Evolutionary conservation across 495 filamentous ascomycete genomes (phyloP).

Genomic region (Daldinia concentrica): DNA sequence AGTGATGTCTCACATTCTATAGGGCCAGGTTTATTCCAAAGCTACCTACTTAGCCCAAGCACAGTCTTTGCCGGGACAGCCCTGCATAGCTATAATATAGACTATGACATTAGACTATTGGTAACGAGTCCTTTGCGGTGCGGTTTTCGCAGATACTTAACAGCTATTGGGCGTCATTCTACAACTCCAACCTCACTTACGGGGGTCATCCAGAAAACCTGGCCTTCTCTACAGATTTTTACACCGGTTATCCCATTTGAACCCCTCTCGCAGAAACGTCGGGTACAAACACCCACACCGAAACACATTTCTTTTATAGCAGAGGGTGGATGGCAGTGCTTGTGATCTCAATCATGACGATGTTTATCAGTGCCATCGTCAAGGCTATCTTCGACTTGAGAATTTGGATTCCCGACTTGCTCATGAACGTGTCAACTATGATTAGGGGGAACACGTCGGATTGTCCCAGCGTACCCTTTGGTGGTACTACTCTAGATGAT

Average conservation of each 20-base stretch:
- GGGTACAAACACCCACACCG: not conserved
- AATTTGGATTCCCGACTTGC: slow-evolving; percentile 3
- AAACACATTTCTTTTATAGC: not conserved
- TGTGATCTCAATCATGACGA: not conserved
- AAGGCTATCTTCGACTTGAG: slow-evolving; percentile 6
- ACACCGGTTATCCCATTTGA: not conserved
- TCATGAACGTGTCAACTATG: slow-evolving; percentile 12
- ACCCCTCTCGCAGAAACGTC: not conserved
- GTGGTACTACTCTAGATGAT: slow-evolving; percentile 6
- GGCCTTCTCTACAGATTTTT: not conserved
- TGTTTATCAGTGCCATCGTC: slow-evolving; percentile 3
- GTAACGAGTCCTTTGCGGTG: slow-evolving; percentile 1
- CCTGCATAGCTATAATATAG: not conserved
- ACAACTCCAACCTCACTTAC: slow-evolving; percentile 11
- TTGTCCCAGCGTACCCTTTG: not conserved
- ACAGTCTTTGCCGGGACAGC: not conserved
- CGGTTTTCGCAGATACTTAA: slow-evolving; percentile 14
- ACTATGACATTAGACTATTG: slow-evolving; percentile 1
- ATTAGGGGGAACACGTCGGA: not conserved
- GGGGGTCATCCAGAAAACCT: not conserved
- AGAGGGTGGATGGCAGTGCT: slow-evolving; percentile 5
- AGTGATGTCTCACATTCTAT: not conserved
- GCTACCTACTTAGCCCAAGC: not conserved
- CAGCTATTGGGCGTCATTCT: not conserved
- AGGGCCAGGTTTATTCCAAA: not conserved